These are phyloP conservation scores for Alectoria sarmentosa DNA, from an alignment of 495 filamentous ascomycete species.

Conservation along the genomic window DNA sequence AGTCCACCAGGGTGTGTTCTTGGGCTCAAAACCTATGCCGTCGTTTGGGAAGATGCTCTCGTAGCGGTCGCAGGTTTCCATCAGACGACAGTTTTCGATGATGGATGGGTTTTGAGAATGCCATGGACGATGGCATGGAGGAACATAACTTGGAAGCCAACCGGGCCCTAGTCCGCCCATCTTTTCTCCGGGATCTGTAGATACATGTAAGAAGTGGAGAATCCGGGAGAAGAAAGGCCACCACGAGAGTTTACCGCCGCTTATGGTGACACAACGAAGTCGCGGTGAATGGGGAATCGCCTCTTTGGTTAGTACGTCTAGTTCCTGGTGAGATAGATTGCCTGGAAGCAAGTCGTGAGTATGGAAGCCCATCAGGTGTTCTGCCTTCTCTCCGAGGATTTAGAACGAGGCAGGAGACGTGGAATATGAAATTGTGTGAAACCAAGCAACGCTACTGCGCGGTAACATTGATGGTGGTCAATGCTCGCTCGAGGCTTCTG, in stretches of 20 bases:
- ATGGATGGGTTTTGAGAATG: background rate
- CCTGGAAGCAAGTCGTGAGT: background rate
- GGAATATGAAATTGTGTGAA: background rate
- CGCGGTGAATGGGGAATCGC: background rate
- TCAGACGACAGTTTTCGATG: conserved; percentile 1
- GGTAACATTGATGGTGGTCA: background rate
- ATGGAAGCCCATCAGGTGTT: background rate
- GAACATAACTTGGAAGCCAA: background rate
- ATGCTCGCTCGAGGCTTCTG: background rate
- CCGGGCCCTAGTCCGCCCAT: conserved; percentile 4
- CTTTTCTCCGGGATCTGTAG: background rate
- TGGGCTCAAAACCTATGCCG: background rate
- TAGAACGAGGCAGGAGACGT: background rate
- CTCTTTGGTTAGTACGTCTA: background rate
- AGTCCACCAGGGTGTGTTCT: conserved; percentile 8
- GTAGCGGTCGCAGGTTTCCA: background rate
- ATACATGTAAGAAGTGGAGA: background rate
- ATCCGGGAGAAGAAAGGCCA: background rate
- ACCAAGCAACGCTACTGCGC: background rate
- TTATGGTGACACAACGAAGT: background rate
- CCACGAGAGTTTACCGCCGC: background rate
- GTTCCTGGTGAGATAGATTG: background rate
- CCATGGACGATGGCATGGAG: background rate
- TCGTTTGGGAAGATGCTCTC: conserved; percentile 6
- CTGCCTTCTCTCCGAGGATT: background rate